These are phyloP conservation scores for Flagelloscypha sp. DNA, from an alignment of 768 basidiomycete species.

Conservation along the genomic window DNA sequence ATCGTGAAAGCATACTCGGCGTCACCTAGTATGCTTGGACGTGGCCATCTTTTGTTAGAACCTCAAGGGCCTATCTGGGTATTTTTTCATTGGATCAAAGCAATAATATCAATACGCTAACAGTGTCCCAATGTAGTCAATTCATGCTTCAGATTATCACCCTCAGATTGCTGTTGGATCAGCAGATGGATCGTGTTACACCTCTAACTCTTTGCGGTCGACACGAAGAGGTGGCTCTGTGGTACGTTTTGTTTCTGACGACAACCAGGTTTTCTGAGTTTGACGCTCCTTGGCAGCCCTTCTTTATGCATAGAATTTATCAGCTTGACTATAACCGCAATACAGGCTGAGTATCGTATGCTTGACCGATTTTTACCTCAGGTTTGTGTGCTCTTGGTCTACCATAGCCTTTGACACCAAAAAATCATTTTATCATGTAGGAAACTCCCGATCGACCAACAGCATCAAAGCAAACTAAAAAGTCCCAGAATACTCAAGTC, in stretches of 20 bases:
- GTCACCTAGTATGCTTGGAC: slow-evolving; percentile 64
- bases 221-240: slow-evolving; percentile 65
- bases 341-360: slow-evolving; percentile 72
- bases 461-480: slow-evolving; percentile 28
- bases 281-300: slow-evolving; percentile 39
- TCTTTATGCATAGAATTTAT: slow-evolving; percentile 72
- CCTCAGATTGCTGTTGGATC: slow-evolving; percentile 77
- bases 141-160: slow-evolving; percentile 77
- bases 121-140: too few species aligned
- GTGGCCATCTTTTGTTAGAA: slow-evolving; percentile 64
- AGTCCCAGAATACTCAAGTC: slow-evolving; percentile 18
- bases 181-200: slow-evolving; percentile 75
- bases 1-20: slow-evolving; percentile 68
- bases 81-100: slow-evolving; percentile 19
- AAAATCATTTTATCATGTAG: slow-evolving; percentile 19
- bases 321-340: slow-evolving; percentile 82
- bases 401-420: slow-evolving; percentile 3
- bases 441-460: slow-evolving; percentile 43
- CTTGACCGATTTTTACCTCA: slow-evolving; percentile 79
- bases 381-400: slow-evolving; percentile 25
- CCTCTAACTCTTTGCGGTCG: slow-evolving; percentile 61
- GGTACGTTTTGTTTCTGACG: slow-evolving; percentile 32
- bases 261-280: slow-evolving; percentile 2
- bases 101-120: too few species aligned
- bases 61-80: slow-evolving; percentile 83